Evolutionary conservation across 2,329 filamentous ascomycete genomes (phyloP).

Genomic region (Leptographium radiaticola): DNA sequence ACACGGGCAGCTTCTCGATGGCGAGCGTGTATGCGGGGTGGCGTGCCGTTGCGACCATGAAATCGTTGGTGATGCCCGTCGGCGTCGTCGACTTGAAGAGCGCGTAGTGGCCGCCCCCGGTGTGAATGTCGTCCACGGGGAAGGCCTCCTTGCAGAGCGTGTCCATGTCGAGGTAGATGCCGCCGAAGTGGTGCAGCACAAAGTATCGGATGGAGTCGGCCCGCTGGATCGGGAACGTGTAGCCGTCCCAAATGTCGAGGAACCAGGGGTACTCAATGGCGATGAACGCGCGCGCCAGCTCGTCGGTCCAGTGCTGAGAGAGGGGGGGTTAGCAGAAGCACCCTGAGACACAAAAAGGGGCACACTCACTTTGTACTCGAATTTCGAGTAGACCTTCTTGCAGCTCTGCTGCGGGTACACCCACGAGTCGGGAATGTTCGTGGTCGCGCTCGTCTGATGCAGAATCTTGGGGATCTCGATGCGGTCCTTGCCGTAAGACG

Average conservation of each 20-base stretch:
- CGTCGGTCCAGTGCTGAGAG: conserved; percentile 61
- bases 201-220: conserved; percentile 74
- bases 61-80: conserved; percentile 71
- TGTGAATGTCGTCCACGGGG: neutral
- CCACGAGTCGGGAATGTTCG: conserved; percentile 16
- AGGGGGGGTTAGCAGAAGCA: neutral
- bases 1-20: conserved; percentile 48
- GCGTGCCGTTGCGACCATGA: conserved; percentile 58
- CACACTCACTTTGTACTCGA: conserved; percentile 15
- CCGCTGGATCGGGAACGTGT: conserved; percentile 62
- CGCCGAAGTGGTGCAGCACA: conserved; percentile 61
- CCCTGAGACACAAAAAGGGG: too few relatives aligned
- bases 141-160: conserved; percentile 16
- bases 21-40: conserved; percentile 64
- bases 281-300: conserved; percentile 57
- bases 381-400: conserved; percentile 14
- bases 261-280: conserved; percentile 66
- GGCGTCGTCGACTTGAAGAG: conserved; percentile 42
- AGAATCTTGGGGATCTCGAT: conserved; percentile 16
- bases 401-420: conserved; percentile 14
- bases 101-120: conserved; percentile 2
- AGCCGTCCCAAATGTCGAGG: conserved; percentile 58
- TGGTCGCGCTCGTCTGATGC: conserved; percentile 17
- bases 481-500: neutral
- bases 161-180: conserved; percentile 72